Conservation (phyloP, 768 basidiomycete genomes). For the Boletus sp. region DNA sequence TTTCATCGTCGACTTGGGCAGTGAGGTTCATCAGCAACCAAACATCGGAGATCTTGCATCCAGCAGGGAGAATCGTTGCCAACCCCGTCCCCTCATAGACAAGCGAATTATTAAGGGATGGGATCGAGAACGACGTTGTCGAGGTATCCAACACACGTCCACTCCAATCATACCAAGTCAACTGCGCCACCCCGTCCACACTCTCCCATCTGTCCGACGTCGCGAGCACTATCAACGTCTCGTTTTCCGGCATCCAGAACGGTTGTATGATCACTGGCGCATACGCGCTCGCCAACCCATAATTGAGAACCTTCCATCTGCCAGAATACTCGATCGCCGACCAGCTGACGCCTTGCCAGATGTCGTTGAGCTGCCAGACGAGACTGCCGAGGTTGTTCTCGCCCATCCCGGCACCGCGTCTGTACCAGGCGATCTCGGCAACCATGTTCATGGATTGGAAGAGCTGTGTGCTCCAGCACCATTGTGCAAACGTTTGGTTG, state of each 20-base stretch:
- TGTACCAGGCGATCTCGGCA: conserved; percentile 59
- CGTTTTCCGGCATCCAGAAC: conserved; percentile 52
- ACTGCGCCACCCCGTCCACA: conserved; percentile 44
- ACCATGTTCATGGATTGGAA: conserved; percentile 61
- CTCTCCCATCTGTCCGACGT: conserved; percentile 52
- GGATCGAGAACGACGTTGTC: conserved; percentile 41
- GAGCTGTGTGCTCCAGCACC: conserved; percentile 62
- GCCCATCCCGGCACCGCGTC: conserved; percentile 54
- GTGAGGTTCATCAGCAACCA: conserved; percentile 54
- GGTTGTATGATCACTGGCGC: conserved; percentile 51
- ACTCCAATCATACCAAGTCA: conserved; percentile 60
- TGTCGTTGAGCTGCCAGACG: conserved; percentile 61
- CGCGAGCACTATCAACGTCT: conserved; percentile 47
- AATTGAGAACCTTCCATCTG: conserved; percentile 59
- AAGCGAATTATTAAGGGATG: conserved; percentile 50
- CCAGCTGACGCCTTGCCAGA: conserved; percentile 61
- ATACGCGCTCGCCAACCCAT: conserved; percentile 45
- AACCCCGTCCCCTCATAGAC: conserved; percentile 42
- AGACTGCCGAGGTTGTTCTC: conserved; percentile 60
- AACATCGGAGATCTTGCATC: conserved; percentile 41
- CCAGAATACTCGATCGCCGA: conserved; percentile 56
- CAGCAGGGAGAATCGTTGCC: conserved; percentile 43
- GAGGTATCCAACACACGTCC: conserved; percentile 41
- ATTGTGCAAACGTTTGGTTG: conserved; percentile 61
- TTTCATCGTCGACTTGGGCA: conserved; percentile 39